Evolutionary conservation across 768 basidiomycete species (phyloP).

Genomic region (Termitomyces sp.): DNA sequence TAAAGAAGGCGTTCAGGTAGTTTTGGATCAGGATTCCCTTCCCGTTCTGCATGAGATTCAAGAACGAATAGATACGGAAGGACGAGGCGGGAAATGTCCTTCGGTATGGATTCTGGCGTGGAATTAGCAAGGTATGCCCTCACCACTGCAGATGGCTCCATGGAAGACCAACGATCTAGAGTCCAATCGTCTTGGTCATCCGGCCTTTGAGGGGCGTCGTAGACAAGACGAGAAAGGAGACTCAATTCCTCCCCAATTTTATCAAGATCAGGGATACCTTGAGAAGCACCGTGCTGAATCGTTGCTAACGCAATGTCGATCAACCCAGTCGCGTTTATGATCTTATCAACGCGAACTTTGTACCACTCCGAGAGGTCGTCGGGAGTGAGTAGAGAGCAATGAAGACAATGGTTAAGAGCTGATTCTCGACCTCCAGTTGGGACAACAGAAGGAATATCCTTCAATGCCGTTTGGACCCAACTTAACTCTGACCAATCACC

Average conservation of each 20-base stretch:
- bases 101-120: slow-evolving; percentile 54
- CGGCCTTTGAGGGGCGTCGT: slow-evolving; percentile 59
- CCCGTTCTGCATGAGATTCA: slow-evolving; percentile 81
- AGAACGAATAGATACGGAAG: slow-evolving; percentile 92
- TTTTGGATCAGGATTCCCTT: slow-evolving; percentile 60
- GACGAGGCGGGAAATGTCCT: slow-evolving; percentile 71
- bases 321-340: slow-evolving; percentile 66
- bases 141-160: slow-evolving; percentile 62
- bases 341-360: slow-evolving; percentile 48
- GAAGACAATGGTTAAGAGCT: neutral
- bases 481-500: slow-evolving; percentile 55
- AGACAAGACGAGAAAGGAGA: slow-evolving; percentile 80
- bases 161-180: slow-evolving; percentile 62
- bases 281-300: slow-evolving; percentile 82
- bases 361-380: slow-evolving; percentile 73
- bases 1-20: slow-evolving; percentile 64
- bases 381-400: slow-evolving; percentile 31
- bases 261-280: slow-evolving; percentile 73
- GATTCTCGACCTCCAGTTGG: neutral
- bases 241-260: slow-evolving; percentile 88
- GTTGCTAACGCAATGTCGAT: slow-evolving; percentile 73
- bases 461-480: slow-evolving; percentile 37
- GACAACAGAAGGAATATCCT: slow-evolving; percentile 15
- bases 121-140: slow-evolving; percentile 73
- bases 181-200: slow-evolving; percentile 63